A percentile compares a stretch with the other conserved stretches of the same genome.
phyloP scores from a whole-genome alignment of 257 asterid species.

The Cruciata laevipes region DNA sequence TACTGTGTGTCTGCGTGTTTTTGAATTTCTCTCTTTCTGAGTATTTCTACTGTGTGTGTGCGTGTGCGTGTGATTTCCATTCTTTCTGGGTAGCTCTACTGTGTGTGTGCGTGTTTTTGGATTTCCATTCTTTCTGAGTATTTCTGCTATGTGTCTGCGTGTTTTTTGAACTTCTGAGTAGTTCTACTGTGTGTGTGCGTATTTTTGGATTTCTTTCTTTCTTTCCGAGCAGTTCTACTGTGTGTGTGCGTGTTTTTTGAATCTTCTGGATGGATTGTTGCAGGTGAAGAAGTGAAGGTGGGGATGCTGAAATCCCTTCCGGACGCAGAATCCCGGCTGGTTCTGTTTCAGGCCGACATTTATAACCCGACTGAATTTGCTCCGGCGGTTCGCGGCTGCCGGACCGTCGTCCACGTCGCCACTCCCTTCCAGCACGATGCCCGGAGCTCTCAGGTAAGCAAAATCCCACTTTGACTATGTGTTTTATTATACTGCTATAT shows the following conservation, averaged over 20 bases:
- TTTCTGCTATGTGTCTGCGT: not conserved
- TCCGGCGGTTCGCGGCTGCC: conserved; percentile 45
- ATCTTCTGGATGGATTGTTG: not conserved
- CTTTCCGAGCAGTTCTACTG: conserved; percentile 17
- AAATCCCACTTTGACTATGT: not conserved
- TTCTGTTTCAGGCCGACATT: conserved; percentile 53
- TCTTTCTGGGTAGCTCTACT: conserved; percentile 8
- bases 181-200: not conserved
- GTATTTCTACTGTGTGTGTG: conserved; percentile 1
- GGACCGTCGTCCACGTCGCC: conserved; percentile 34
- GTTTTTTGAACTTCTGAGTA: not conserved
- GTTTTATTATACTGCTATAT: no score
- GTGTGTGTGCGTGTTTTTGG: not conserved
- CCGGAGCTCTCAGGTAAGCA: conserved; percentile 6
- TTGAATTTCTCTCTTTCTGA: no score
- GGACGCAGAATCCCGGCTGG: conserved; percentile 33
- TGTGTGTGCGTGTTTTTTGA: not conserved
- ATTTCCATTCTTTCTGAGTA: no score
- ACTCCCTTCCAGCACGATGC: conserved; percentile 42
- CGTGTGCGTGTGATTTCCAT: no score
- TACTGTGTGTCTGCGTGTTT: not conserved
- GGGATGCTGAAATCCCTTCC: conserved; percentile 40
- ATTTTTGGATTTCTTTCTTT: no score
- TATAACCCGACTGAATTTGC: conserved; percentile 46
- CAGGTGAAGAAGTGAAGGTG: conserved; percentile 52